These are phyloP conservation scores for Glutinoglossum americanum DNA, from an alignment of 495 filamentous ascomycete genomes.

Conservation along the genomic window DNA sequence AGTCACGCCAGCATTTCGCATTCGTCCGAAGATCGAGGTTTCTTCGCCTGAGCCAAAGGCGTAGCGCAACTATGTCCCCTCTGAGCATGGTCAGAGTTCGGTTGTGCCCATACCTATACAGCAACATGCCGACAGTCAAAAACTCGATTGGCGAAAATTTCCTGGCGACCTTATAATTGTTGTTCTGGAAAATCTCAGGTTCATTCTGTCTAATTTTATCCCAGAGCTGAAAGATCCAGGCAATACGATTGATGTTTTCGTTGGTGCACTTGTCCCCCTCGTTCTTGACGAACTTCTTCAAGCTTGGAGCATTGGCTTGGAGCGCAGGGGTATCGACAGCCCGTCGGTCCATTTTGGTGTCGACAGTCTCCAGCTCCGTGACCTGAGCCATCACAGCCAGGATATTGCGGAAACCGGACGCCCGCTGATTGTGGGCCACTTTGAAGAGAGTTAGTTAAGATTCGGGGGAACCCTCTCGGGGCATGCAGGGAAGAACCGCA, in stretches of 20 bases:
- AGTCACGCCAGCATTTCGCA: constrained; percentile 15
- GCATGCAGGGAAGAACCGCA: constrained; percentile 5
- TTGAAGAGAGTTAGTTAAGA: not conserved
- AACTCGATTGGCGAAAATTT: constrained; percentile 26
- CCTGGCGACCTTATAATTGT: not conserved
- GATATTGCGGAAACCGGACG: constrained; percentile 2
- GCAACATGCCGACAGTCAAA: constrained; percentile 20
- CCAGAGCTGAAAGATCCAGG: constrained; percentile 9
- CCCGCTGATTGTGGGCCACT: not conserved
- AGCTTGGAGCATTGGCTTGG: not conserved
- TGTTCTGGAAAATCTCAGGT: constrained; percentile 4
- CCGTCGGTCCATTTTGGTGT: not conserved
- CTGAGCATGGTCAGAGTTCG: constrained; percentile 17
- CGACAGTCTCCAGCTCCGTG: not conserved
- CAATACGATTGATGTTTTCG: not conserved
- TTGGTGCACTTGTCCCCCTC: constrained; percentile 5
- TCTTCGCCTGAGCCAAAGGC: constrained; percentile 15
- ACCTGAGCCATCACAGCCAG: not conserved
- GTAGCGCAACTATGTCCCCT: constrained; percentile 21
- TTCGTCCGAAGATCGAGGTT: constrained; percentile 23
- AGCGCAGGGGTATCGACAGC: not conserved
- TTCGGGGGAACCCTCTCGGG: no score
- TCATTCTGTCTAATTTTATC: constrained; percentile 9
- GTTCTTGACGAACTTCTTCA: constrained; percentile 4
- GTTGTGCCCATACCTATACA: constrained; percentile 19